Base-by-base conservation (phyloP, 257 asterid species). In the Forsythia viridissima region DNA sequence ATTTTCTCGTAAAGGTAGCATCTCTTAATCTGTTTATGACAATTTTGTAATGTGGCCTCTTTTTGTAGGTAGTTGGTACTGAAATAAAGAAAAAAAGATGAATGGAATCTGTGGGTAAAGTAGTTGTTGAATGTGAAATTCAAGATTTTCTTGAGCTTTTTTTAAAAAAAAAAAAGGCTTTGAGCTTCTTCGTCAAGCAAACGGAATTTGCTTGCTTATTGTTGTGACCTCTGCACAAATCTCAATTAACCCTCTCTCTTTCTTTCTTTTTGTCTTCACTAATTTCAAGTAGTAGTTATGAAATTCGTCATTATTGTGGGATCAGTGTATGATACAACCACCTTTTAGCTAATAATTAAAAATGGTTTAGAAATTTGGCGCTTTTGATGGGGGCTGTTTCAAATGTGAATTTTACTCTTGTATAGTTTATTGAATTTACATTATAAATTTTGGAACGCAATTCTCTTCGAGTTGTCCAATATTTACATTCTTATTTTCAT, bases 151-250 rank as follows among this genome's bases (percentile, higher is more conserved):
- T 51, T 71, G 67, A 78, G 20, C 12, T 42, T 40, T 63, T 12
- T 77, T 46, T n/a, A n/a, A n/a, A n/a, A n/a, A 2, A 20, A 2
- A 1, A 20, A 43, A 7, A 16, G 55, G 39, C 24, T 75, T 40
- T 21, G 78, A 79, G 71, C 85, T 87, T 87, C 77, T 81, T 76
- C 81, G 87, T 83, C 57, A 88, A 88, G 90, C 82, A 44, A 85
- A 76, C 75, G 85, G 78, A 86, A 75, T 69, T 78, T 9, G 40
- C 11, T 80, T 52, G 41, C 42, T 44, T 24, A 20, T 72, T 34
- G 63, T 72, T 71, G 16, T 70, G 66, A 74, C 36, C 51, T 41
- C 61, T 39, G 75, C 86, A 75, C 87, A 77, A 79, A 87, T 86
- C 87, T 84, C 84, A 34, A 77, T 75, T 76, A 46, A 30, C 59